Evolutionary conservation across 139 green algal species (phyloP).

Genomic region (Haematococcus lacustris): DNA sequence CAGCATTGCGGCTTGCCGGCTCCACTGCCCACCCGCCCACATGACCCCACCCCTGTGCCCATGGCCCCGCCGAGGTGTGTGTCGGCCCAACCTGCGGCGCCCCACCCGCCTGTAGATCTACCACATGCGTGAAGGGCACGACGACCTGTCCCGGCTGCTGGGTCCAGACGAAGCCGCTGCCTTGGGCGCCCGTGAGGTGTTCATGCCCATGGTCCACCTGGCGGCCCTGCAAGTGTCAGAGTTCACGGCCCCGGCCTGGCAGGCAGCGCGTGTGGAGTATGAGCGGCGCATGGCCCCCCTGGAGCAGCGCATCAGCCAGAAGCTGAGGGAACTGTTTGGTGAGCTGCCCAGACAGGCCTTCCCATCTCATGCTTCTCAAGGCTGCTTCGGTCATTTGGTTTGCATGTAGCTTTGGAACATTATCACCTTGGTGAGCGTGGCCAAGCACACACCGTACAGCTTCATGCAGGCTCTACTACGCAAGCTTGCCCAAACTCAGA

Average conservation of each 20-base stretch:
- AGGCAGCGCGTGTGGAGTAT: slow-evolving; percentile 45
- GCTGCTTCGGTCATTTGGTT: too few species aligned
- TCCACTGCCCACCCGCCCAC: too few species aligned
- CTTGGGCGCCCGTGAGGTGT: slow-evolving; percentile 25
- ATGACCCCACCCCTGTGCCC: too few species aligned
- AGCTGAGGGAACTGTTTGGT: slow-evolving; percentile 61
- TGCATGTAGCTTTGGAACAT: too few species aligned
- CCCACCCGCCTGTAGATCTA: slow-evolving; percentile 40
- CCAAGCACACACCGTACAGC: too few species aligned
- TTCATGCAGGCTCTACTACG: too few species aligned
- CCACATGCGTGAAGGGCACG: slow-evolving; percentile 53
- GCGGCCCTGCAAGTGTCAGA: slow-evolving; percentile 52
- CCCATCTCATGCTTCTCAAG: too few species aligned
- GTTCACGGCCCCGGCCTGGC: slow-evolving; percentile 44
- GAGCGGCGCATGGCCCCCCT: slow-evolving; percentile 48
- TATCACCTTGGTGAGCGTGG: too few species aligned
- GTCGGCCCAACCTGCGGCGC: too few species aligned
- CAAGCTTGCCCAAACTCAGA: too few species aligned
- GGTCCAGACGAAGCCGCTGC: slow-evolving; percentile 24
- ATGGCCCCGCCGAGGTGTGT: too few species aligned
- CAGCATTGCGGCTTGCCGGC: too few species aligned
- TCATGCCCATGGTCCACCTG: slow-evolving; percentile 28
- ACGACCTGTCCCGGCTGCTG: slow-evolving; percentile 56
- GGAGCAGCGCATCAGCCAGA: slow-evolving; percentile 55
- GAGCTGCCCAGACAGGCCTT: background rate